These are phyloP conservation scores for Rhizophora apiculata DNA, from an alignment of 345 rosid genomes.

Conservation along the genomic window DNA sequence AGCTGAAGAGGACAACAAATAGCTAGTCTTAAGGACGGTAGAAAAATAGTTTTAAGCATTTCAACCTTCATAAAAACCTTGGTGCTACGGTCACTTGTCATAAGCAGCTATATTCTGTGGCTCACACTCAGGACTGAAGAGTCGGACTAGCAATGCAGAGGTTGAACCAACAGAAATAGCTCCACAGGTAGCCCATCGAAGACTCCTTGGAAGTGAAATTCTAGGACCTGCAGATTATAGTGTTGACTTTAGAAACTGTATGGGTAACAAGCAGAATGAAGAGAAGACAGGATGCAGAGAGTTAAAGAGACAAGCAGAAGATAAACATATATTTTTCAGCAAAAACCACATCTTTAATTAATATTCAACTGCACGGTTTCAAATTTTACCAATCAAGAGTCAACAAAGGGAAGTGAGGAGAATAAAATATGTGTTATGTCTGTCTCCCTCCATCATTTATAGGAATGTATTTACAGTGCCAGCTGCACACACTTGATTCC, in stretches of 20 bases:
- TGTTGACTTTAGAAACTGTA: no score
- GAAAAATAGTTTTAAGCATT: neutral
- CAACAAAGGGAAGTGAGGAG: neutral
- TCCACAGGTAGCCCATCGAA: conserved; percentile 92
- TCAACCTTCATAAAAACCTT: neutral
- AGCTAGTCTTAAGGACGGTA: no score
- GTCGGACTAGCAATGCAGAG: conserved; percentile 68
- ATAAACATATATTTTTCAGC: no score
- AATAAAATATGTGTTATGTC: neutral
- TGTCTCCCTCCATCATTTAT: no score
- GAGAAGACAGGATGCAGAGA: no score
- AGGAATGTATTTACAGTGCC: neutral
- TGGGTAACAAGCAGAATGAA: no score
- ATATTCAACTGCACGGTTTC: no score
- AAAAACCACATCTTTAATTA: no score
- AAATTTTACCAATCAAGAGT: no score
- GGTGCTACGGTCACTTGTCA: conserved; percentile 28
- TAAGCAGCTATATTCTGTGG: conserved; percentile 90
- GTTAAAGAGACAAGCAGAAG: neutral
- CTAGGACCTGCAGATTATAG: conserved; percentile 38
- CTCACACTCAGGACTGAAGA: conserved; percentile 90
- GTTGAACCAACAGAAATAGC: conserved; percentile 65
- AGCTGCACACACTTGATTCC: neutral
- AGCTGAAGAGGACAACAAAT: no score
- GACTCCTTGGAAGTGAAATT: conserved; percentile 57